Conservation (phyloP, 441 rosid genomes). For the Corymbia calophylla region DNA sequence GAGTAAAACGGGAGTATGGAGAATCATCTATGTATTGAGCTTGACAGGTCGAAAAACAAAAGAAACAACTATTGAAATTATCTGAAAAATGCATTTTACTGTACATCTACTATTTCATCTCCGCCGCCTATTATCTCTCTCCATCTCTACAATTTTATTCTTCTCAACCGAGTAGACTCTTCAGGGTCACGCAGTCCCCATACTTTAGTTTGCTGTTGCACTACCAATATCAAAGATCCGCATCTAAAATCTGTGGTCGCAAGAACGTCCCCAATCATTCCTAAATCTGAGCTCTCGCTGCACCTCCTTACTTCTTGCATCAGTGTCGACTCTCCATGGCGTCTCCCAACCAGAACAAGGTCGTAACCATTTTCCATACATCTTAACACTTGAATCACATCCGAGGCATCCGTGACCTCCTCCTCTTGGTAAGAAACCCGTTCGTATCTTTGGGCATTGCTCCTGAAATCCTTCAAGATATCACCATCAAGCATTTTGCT, state of each 20-base stretch:
- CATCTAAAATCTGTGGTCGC: background rate
- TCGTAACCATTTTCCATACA: conserved; percentile 18
- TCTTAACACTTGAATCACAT: background rate
- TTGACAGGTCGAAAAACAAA: background rate
- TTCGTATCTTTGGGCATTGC: background rate
- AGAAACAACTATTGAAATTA: background rate
- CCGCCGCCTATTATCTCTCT: background rate
- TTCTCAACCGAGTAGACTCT: conserved; percentile 15
- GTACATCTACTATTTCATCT: background rate
- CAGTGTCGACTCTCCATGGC: conserved; percentile 2
- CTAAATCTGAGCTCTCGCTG: conserved; percentile 13
- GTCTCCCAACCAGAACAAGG: conserved; percentile 16
- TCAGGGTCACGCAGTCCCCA: conserved; percentile 21
- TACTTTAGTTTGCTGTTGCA: conserved; percentile 17
- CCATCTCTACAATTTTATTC: background rate
- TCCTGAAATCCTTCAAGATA: conserved; percentile 1
- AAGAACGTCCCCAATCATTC: conserved; percentile 12
- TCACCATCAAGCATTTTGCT: conserved; percentile 12
- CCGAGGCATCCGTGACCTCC: background rate
- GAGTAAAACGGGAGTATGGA: background rate
- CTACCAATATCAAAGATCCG: conserved; percentile 17
- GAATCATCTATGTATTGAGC: background rate
- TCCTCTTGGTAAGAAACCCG: conserved; percentile 10
- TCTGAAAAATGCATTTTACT: background rate
- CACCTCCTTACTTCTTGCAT: conserved; percentile 10